These are phyloP conservation scores for Ceraceosorus guamensis DNA, from an alignment of 1,284 basidiomycete species.

Conservation along the genomic window DNA sequence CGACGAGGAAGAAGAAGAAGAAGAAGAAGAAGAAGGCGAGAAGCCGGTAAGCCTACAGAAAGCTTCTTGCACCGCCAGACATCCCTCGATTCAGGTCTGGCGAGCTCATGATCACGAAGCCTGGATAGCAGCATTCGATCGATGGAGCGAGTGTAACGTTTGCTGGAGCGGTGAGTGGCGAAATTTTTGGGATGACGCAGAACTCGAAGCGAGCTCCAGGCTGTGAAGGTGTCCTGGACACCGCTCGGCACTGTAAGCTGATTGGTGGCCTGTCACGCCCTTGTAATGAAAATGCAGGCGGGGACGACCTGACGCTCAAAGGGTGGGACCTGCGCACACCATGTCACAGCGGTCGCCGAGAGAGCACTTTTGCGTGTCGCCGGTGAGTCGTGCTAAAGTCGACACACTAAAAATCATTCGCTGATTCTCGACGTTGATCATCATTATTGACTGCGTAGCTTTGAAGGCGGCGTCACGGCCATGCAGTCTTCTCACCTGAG, in stretches of 20 bases:
- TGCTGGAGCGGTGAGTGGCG: slow-evolving; percentile 65
- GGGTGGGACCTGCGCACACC: slow-evolving; percentile 66
- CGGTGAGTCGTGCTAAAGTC: too few relatives aligned
- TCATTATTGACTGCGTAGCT: slow-evolving; percentile 44
- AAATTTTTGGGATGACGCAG: too few relatives aligned
- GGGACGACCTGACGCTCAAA: slow-evolving; percentile 84
- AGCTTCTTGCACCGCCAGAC: too few relatives aligned
- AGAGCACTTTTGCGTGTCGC: background rate
- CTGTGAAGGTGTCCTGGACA: too few relatives aligned
- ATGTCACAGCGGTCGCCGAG: too few relatives aligned
- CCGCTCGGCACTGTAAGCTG: too few relatives aligned
- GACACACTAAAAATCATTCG: too few relatives aligned
- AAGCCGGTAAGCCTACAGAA: background rate
- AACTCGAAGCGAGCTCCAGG: too few relatives aligned
- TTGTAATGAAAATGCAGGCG: slow-evolving; percentile 40
- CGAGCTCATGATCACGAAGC: slow-evolving; percentile 86
- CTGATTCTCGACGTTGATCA: too few relatives aligned
- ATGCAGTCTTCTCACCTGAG: slow-evolving; percentile 75
- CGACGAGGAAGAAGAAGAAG: slow-evolving; percentile 7
- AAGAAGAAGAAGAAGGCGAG: slow-evolving; percentile 19
- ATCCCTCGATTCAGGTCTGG: slow-evolving; percentile 55
- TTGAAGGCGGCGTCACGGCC: slow-evolving; percentile 85
- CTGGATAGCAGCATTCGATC: slow-evolving; percentile 87
- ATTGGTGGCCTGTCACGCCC: too few relatives aligned
- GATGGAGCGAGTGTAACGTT: slow-evolving; percentile 56